These are phyloP conservation scores for Zanthoxylum bungeanum DNA, from an alignment of 345 rosid species.

Conservation along the genomic window DNA sequence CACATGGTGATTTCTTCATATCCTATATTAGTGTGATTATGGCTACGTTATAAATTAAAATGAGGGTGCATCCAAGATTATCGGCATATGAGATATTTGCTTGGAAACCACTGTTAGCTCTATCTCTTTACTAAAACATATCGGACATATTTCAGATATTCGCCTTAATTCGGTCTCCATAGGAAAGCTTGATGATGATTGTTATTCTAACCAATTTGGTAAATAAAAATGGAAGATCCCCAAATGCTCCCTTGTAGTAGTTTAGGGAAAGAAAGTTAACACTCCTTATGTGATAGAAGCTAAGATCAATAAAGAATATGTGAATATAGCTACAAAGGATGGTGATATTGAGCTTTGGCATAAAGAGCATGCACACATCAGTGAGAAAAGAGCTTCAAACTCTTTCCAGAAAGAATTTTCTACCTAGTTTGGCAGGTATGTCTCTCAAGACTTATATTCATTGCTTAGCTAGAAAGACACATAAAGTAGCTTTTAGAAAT, in stretches of 20 bases:
- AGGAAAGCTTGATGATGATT: no score
- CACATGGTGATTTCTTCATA: no score
- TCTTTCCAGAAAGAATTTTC: background rate
- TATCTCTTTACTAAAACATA: background rate
- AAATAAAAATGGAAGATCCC: background rate
- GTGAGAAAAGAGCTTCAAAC: constrained; percentile 7
- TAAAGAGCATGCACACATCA: background rate
- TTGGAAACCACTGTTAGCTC: background rate
- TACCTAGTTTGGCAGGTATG: background rate
- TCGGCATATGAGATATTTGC: constrained; percentile 5
- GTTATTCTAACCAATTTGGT: background rate
- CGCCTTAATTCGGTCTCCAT: no score
- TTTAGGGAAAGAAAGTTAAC: constrained; percentile 4
- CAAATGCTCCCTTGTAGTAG: background rate
- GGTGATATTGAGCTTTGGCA: no score
- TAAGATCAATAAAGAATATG: no score
- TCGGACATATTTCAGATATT: background rate
- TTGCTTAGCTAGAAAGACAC: no score
- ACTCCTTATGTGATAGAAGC: background rate
- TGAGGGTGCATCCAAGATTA: background rate
- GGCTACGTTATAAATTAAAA: constrained; percentile 3
- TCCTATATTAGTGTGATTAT: background rate
- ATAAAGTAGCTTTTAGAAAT: no score
- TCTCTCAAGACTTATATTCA: constrained; percentile 4
- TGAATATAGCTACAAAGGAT: no score